These are phyloP conservation scores for Musa troglodytarum DNA, from an alignment of 176 grass and related monocot genomes.

Conservation along the genomic window DNA sequence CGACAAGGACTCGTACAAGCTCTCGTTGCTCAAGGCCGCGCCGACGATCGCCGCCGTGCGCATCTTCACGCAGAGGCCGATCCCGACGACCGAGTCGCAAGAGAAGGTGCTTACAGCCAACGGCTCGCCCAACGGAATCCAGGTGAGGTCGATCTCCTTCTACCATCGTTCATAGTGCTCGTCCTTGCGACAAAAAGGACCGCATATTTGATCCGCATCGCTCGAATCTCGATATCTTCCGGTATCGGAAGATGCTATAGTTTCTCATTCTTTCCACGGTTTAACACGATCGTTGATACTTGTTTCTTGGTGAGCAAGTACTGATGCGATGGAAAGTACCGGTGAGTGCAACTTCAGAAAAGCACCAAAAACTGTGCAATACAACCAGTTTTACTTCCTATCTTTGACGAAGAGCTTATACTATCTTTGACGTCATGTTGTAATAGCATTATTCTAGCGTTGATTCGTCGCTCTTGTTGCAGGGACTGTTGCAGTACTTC, in stretches of 20 bases:
- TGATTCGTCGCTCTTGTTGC: background rate
- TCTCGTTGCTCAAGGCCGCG: constrained; percentile 36
- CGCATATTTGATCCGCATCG: background rate
- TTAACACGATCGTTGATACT: no score
- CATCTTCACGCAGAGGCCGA: constrained; percentile 31
- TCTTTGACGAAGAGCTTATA: no score
- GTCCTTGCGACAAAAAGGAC: background rate
- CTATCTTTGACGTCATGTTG: no score
- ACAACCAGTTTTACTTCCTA: no score
- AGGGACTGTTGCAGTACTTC: constrained; percentile 86
- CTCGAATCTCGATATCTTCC: background rate
- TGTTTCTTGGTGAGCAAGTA: no score
- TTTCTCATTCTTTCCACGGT: no score
- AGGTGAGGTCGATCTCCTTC: constrained; percentile 28
- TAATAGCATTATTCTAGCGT: no score
- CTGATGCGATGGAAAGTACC: no score
- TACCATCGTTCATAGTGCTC: no score
- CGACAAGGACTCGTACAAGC: constrained; percentile 67
- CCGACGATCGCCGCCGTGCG: constrained; percentile 44
- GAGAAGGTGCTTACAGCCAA: constrained; percentile 38
- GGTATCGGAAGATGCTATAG: background rate
- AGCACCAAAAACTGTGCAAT: no score
- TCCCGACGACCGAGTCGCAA: constrained; percentile 33
- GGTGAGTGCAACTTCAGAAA: no score
- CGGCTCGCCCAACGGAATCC: constrained; percentile 86